Conservation (phyloP, 1,139 yeast species). For the Yamadazyma sp. region DNA sequence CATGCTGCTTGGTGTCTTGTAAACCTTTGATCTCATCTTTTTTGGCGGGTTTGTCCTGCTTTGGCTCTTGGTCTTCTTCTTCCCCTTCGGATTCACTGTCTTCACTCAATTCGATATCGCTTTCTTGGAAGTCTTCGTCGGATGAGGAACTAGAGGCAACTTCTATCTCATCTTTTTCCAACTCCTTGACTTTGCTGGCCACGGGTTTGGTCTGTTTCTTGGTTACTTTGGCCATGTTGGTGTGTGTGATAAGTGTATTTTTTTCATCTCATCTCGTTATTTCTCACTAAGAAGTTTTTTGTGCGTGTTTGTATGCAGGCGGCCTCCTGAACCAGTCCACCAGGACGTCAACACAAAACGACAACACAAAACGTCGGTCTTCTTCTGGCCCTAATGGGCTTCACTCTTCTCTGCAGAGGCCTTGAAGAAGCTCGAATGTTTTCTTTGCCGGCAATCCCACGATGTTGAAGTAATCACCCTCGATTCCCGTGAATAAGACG, state of each 20-base stretch:
- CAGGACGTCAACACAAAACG: too few species aligned
- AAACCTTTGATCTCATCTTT: constrained; percentile 15
- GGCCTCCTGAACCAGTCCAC: too few species aligned
- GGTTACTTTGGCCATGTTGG: constrained; percentile 12
- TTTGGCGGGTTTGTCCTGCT: constrained; percentile 16
- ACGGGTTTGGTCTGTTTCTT: constrained; percentile 5
- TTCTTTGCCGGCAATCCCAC: constrained; percentile 80
- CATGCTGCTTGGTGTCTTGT: constrained; percentile 21
- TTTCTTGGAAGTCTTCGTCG: constrained; percentile 19
- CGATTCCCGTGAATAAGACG: constrained; percentile 56
- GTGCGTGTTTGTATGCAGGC: constrained; percentile 4
- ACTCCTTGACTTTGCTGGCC: constrained; percentile 18
- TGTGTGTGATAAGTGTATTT: constrained; percentile 6
- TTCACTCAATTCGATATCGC: constrained; percentile 17
- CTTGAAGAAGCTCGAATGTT: constrained; percentile 41
- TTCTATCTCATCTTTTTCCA: constrained; percentile 16
- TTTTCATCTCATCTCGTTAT: constrained; percentile 14
- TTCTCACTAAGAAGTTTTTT: constrained; percentile 2
- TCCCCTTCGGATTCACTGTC: constrained; percentile 21
- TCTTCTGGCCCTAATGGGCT: too few species aligned
- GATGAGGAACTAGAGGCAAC: constrained; percentile 16
- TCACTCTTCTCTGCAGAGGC: neutral
- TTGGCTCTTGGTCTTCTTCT: constrained; percentile 23
- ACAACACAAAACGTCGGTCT: too few species aligned
- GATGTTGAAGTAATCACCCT: constrained; percentile 85